Base-by-base conservation (phyloP, 2,329 filamentous ascomycete genomes). In the Colletotrichum magnum region DNA sequence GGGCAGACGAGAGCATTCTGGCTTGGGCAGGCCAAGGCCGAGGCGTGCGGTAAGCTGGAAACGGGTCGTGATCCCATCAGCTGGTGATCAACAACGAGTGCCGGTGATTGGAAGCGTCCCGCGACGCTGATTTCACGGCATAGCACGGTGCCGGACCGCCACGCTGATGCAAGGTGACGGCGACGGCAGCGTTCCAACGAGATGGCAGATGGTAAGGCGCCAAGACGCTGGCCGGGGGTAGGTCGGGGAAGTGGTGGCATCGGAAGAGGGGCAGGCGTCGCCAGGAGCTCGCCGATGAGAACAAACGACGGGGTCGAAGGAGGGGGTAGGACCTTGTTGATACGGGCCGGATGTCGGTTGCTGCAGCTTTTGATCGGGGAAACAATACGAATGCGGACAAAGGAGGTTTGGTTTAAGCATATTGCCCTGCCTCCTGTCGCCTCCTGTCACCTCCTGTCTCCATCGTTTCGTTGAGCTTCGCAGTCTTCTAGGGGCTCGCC, bases 281-380 rank as follows among this genome's bases (percentile, higher is more conserved):
- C 4, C 78, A 79, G 1, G 83, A 86, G 41, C 74, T 88, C 21
- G 77, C 77, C 16, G 80, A 84, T 6, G 76, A 77, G 78, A 51
- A 76, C 78, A 50, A 54, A 66, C 57, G 24, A 36, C 50, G 50
- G 39, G 24, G 53, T 41, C 48, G 28, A 65, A 39, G 52, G 39
- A 64, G 45, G 58, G 21, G 26, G 60, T 41, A 48, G 24, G 26
- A 57, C 51, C 60, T 58, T 28, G 61, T 51, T 41, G 36, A 41
- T 66, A 56, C 61, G 62, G 56, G 54, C 51, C 45, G 32, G 18
- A 56, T n/a, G 50, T 52, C 50, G 56, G 32, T 52, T 66, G 66
- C 43, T 57, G 53, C 54, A 58, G 45, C 56, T 47, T 28, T 18
- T 39, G 36, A 36, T 57, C 66, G 66, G 65, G 58, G 61, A 24